A percentile compares a stretch with the other conserved stretches of the same genome.
These are phyloP conservation scores for Lolium multiflorum DNA, from an alignment of 176 grass and related monocot species.

Conservation along the genomic window DNA sequence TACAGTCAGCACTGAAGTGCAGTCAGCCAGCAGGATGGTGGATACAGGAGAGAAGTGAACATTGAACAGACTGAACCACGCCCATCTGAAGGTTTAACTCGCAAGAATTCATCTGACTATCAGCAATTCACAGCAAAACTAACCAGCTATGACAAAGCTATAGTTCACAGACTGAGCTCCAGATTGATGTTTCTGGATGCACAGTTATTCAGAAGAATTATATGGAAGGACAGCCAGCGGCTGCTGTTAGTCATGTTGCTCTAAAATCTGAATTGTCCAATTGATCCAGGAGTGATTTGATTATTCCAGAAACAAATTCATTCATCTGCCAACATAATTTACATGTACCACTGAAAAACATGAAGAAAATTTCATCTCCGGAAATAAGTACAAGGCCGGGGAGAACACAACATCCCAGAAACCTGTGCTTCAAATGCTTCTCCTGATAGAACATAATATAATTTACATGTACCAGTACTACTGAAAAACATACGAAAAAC, in stretches of 20 bases:
- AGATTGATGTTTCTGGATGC: neutral
- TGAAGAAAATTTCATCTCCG: constrained; percentile 32
- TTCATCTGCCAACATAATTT: constrained; percentile 49
- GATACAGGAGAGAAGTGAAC: too few relatives aligned
- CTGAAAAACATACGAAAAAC: too few relatives aligned
- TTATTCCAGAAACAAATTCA: constrained; percentile 42
- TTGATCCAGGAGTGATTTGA: neutral
- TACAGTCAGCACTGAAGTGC: neutral
- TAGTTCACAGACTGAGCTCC: neutral
- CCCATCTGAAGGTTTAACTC: too few relatives aligned
- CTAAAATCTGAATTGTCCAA: constrained; percentile 25
- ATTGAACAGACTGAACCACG: too few relatives aligned
- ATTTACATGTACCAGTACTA: too few relatives aligned
- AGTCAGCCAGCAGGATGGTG: too few relatives aligned
- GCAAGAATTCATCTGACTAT: too few relatives aligned
- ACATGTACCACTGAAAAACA: constrained; percentile 30
- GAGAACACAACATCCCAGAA: neutral
- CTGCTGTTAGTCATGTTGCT: neutral
- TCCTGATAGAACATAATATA: neutral
- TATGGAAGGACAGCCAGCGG: neutral
- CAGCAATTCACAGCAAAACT: neutral
- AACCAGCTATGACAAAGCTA: too few relatives aligned
- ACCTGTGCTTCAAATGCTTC: neutral
- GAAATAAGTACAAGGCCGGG: neutral
- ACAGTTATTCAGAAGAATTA: neutral